Base-by-base conservation (phyloP, 2,329 filamentous ascomycete species). In the Mycosphaerella sp. region DNA sequence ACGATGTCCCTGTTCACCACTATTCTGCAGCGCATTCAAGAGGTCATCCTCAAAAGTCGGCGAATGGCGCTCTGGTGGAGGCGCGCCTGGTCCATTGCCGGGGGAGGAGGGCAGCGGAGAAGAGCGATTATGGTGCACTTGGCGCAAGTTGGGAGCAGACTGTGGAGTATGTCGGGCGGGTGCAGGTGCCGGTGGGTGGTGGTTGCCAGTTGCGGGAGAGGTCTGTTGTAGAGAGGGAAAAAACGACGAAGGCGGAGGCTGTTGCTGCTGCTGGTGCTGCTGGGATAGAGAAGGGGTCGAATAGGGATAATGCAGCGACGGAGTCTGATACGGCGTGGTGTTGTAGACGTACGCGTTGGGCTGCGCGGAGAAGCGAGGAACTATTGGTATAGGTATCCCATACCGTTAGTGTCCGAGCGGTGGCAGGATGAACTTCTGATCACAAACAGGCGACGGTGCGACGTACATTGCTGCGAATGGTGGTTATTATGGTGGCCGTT, bases 51-150 rank as follows among this genome's bases (percentile, higher is more conserved):
- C 64, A 34, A 64, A 56, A 50, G 55, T 54, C 8, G 48, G 52
- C 7, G 61, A 60, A 41, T 58, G 56, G 36, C 53, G 57, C 36
- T 64, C 56, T 4, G 64, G 61, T 29, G 59, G 58, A 14, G 66
- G 61, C 14, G 64, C 64, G 29, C 65, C 61, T 29, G 66, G 63
- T 6, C 61, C 66, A 41, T 62, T 56, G 12, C 52, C 59, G 26
- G 59, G 56, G 4, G 58, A 53, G 10, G 51, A 53, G 42, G 54
- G 59, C 41, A 52, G 51, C 8, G 53, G 51, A 42, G 53, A 46
- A 42, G 54, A 34, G n/a, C 41, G 46, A 55, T 47, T 53, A 29
- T 17, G 14, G 46, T 41, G 31, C 51, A 40, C 42, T 48, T 51
- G 40, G 4, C 29, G n/a, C 41, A 32, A 38, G 45, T 52, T 54